Evolutionary conservation across 768 basidiomycete species (phyloP), one percentile per base, ranked within the genome.

Genomic region (Panaeolus cyanescens): DNA sequence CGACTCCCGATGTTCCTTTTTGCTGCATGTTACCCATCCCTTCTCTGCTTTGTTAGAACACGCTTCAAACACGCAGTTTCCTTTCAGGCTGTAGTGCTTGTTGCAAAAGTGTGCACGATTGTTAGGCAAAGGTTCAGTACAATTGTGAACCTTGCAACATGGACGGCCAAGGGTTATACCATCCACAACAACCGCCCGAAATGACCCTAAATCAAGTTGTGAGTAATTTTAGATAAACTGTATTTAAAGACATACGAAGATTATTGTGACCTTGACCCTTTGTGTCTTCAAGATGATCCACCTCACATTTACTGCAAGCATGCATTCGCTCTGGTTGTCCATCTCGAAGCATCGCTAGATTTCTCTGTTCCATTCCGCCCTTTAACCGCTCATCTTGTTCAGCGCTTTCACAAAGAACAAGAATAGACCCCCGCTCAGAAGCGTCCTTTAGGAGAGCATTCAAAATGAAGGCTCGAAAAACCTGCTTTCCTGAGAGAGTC

Each of bases 321-420:
- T 64, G 60, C 60, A 62, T 62, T 32, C 28, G 32, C 20, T 64
- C 60, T 13, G 17, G 34, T 20, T 61, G 60, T 32, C 63, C 63
- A 8, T 50, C 22, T 17, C 19, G 15, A 42, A 64, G 59, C 22
- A 64, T 62, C 33, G 28, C 15, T 40, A 45, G 20, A 32, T 58
- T 65, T 45, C 58, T 33, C 2, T 54, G 15, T 28, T 65, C 64
- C 61, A 65, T 65, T 5, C 61, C 64, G 30, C 22, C 19, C 34
- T 62, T 65, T 15, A 65, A 32, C 5, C 64, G 57, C 19, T 59
- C 61, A 34, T 62, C 56, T 19, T 65, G 55, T 28, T 62, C 64
- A 6, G 61, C 64, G 33, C 19, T 20, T 30, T 65, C 58, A 5
- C 61, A 58, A 20, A 65, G 55, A 22, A 62, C 33, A 34, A 64